A percentile compares a stretch with the other conserved stretches of the same genome.
Evolutionary conservation across 192 early-diverging fungal species (phyloP).

Genomic region (Polychytrium aggregatum): DNA sequence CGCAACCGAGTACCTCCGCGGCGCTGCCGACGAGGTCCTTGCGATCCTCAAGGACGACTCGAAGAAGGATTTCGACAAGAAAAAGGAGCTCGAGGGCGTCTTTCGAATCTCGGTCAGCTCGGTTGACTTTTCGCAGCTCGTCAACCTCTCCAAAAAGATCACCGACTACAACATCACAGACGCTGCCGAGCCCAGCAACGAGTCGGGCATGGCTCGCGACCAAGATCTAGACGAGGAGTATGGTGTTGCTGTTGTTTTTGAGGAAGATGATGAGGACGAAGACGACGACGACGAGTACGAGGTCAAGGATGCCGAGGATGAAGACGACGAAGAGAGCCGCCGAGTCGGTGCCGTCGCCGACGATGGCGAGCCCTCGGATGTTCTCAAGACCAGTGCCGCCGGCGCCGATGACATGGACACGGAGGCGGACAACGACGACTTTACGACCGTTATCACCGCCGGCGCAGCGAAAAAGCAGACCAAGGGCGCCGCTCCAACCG

Average conservation of each 20-base stretch:
- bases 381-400: constrained; percentile 42
- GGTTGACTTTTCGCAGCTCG: constrained; percentile 75
- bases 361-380: constrained; percentile 4
- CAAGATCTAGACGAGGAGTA: constrained; percentile 63
- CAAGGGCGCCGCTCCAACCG: constrained; percentile 7
- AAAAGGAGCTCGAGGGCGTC: constrained; percentile 67
- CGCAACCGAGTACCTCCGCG: constrained; percentile 78
- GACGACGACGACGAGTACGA: constrained; percentile 53
- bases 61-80: constrained; percentile 81
- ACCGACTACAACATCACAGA: constrained; percentile 71
- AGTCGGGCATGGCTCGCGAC: constrained; percentile 35
- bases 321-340: constrained; percentile 18
- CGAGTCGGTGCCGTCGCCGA: no score
- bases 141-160: constrained; percentile 89
- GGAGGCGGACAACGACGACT: constrained; percentile 36
- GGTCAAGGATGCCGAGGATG: constrained; percentile 28
- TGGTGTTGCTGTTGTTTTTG: constrained; percentile 93
- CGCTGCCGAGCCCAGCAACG: constrained; percentile 40
- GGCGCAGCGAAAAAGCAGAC: constrained; percentile 2
- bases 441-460: background rate
- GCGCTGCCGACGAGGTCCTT: constrained; percentile 79
- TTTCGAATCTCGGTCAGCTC: constrained; percentile 54
- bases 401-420: constrained; percentile 59
- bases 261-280: constrained; percentile 86
- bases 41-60: constrained; percentile 72